Conservation (phyloP, 345 rosid species). For the Pugionium cornutum region DNA sequence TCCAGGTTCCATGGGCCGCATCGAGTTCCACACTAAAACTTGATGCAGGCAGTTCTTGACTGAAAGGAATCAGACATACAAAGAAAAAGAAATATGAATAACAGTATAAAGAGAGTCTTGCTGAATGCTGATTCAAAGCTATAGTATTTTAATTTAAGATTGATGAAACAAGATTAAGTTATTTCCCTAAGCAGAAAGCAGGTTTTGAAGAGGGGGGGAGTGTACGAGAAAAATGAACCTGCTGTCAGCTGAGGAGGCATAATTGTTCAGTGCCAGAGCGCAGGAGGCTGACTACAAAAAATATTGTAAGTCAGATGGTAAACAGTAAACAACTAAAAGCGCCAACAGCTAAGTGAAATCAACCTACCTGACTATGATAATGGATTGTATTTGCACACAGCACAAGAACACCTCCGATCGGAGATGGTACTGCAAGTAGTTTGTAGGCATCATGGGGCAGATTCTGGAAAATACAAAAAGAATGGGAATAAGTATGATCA, state of each 20-base stretch:
- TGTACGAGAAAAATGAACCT: conserved; percentile 51
- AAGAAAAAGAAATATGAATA: conserved; percentile 23
- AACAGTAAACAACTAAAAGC: conserved; percentile 19
- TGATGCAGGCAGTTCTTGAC: conserved; percentile 92
- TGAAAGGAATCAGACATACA: conserved; percentile 42
- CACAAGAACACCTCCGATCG: conserved; percentile 95
- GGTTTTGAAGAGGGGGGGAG: conserved; percentile 11
- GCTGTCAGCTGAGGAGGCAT: conserved; percentile 74
- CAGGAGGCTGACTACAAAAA: conserved; percentile 85
- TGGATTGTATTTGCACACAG: conserved; percentile 80
- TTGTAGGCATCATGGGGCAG: conserved; percentile 97
- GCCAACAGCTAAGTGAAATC: conserved; percentile 18
- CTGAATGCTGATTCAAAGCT: conserved; percentile 19
- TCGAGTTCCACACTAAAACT: conserved; percentile 89
- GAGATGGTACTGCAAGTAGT: conserved; percentile 94
- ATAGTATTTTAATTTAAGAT: conserved; percentile 14
- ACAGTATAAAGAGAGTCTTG: conserved; percentile 14
- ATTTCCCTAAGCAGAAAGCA: conserved; percentile 19
- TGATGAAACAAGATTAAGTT: conserved; percentile 18
- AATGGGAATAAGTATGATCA: conserved; percentile 27
- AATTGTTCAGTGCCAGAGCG: conserved; percentile 81
- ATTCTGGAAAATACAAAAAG: conserved; percentile 56
- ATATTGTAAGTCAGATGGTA: conserved; percentile 21
- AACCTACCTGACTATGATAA: conserved; percentile 87
- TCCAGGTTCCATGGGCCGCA: conserved; percentile 89